Base-by-base conservation (phyloP, 768 basidiomycete genomes). In the Termitomyces sp. region DNA sequence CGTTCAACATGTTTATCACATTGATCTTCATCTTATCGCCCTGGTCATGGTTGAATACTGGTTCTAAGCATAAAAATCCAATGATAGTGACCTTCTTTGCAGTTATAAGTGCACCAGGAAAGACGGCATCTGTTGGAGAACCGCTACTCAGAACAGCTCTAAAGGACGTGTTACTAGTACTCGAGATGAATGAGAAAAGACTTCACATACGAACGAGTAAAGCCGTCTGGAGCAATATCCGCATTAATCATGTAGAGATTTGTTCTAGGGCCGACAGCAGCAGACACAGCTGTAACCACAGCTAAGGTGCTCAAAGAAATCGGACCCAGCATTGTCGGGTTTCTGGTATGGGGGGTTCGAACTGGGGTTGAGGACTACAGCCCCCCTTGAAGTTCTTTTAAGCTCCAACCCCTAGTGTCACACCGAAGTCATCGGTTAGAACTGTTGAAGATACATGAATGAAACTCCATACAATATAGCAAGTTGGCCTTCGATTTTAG, bases 11-110 rank as follows among this genome's bases (percentile, higher is more conserved):
- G 41, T 52, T 35, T 0, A 52, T 13, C 16, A 52, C 51, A 1
- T 52, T 52, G 31, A 52, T 52, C 13, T 25, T 52, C 40, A 52
- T 33, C 16, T 9, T 41, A 44, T 52, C 51, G 13, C 51, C 51
- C 51, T 15, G 15, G 11, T 12, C 13, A 18, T 12, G 10, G 29
- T 0, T 39, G 22, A 39, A 18, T 20, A 33, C 6, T 18, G 3
- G n/a, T 29, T 20, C 27, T 18, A 10, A 7, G 5, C 11, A 13
- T 38, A 18, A 11, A 13, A 20, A n/a, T n/a, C n/a, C n/a, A 20
- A 13, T 1, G 29, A 29, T 7, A 25, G 40, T 29, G n/a, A 52
- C 51, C 51, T 52, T 52, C 15, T 42, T 35, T 7, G 40, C 51
- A 22, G 31, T 42, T 12, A 52, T 42, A 1, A 43, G 31, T 20